A percentile compares a stretch with the other conserved stretches of the same genome.
These are phyloP conservation scores for Turnera subulata DNA, from an alignment of 345 rosid species.

Conservation along the genomic window DNA sequence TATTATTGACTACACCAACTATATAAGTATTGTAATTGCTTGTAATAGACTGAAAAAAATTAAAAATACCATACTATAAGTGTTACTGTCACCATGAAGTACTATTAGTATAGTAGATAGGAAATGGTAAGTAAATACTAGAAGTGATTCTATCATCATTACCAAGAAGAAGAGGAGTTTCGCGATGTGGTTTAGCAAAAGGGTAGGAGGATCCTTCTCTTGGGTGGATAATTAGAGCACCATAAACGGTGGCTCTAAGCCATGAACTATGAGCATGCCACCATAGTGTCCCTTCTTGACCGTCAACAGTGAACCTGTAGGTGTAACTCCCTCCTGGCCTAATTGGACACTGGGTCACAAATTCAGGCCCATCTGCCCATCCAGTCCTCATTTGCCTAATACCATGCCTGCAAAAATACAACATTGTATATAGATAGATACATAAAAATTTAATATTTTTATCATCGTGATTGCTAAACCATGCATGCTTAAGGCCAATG, in stretches of 20 bases:
- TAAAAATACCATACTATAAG: too few relatives aligned
- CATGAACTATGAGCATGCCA: constrained; percentile 99
- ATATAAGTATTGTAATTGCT: too few relatives aligned
- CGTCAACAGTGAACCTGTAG: constrained; percentile 77
- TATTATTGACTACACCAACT: too few relatives aligned
- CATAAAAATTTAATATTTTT: too few relatives aligned
- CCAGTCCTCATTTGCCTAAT: constrained; percentile 75
- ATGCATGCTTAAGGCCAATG: too few relatives aligned
- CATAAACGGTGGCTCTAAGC: constrained; percentile 94
- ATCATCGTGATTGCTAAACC: too few relatives aligned
- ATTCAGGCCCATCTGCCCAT: constrained; percentile 97
- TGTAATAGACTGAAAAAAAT: too few relatives aligned
- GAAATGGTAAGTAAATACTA: too few relatives aligned
- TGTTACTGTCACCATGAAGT: too few relatives aligned
- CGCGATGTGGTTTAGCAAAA: constrained; percentile 60
- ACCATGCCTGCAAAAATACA: constrained; percentile 61
- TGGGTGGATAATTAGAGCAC: constrained; percentile 76
- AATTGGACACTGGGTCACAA: constrained; percentile 90
- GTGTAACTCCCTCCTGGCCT: constrained; percentile 82
- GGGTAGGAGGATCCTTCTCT: constrained; percentile 64
- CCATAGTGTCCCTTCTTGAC: constrained; percentile 95
- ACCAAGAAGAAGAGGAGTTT: constrained; percentile 75
- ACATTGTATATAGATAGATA: neutral
- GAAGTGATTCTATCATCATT: too few relatives aligned
- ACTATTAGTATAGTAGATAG: too few relatives aligned